phyloP scores from a whole-genome alignment of 805 yeast species.

The Metahyphopichia silvanorum region DNA sequence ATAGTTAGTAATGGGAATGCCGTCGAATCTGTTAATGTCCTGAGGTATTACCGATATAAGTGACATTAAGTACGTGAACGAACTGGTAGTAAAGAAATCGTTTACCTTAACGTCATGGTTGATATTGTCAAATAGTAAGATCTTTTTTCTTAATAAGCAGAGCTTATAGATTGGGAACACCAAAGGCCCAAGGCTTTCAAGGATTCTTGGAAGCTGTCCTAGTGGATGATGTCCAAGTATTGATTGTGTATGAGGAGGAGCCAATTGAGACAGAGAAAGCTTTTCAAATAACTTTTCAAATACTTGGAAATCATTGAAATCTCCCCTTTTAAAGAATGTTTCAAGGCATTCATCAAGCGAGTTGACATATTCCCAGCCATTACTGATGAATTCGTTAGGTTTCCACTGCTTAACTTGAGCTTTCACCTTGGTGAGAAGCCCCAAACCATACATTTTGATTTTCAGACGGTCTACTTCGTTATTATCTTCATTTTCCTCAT shows the following conservation, averaged over 20 bases:
- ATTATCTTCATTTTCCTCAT: neutral
- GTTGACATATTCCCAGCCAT: conserved; percentile 38
- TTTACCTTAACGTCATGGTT: conserved; percentile 2
- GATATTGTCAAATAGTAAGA: conserved; percentile 40
- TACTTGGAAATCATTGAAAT: conserved; percentile 2
- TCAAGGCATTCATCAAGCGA: conserved; percentile 22
- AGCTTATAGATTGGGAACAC: conserved; percentile 63
- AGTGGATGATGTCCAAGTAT: conserved; percentile 37
- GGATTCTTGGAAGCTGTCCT: conserved; percentile 38
- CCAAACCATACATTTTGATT: conserved; percentile 39
- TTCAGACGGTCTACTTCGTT: conserved; percentile 16
- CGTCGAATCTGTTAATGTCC: conserved; percentile 35
- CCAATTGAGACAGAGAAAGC: conserved; percentile 6
- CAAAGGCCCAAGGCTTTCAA: conserved; percentile 60
- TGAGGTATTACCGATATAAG: conserved; percentile 63
- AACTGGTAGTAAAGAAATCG: conserved; percentile 25
- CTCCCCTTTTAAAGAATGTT: conserved; percentile 11
- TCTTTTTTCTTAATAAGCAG: conserved; percentile 53
- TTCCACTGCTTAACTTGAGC: conserved; percentile 27
- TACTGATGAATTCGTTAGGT: conserved; percentile 30
- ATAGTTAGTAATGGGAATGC: conserved; percentile 6
- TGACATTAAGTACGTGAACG: conserved; percentile 56
- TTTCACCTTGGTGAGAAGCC: conserved; percentile 33
- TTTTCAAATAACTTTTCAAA: conserved; percentile 14
- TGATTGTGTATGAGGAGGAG: conserved; percentile 7